These are phyloP conservation scores for Backusella luteola DNA, from an alignment of 192 early-diverging fungal genomes.

Conservation along the genomic window DNA sequence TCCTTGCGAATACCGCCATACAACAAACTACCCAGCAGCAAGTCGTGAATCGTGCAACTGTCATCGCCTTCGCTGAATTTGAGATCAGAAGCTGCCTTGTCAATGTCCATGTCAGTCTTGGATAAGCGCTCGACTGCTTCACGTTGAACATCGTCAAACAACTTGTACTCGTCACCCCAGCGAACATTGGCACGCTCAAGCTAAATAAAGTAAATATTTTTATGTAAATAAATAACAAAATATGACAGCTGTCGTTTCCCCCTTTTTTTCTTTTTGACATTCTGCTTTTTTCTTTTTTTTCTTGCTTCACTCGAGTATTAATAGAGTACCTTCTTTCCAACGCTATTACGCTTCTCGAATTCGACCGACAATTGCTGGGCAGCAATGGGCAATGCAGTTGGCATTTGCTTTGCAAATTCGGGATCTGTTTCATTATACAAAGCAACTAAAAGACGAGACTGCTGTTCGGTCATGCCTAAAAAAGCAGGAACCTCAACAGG, in stretches of 20 bases:
- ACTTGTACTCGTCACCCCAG: slow-evolving; percentile 39
- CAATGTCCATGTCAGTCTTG: slow-evolving; percentile 42
- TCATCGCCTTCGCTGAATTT: slow-evolving; percentile 29
- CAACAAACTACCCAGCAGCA: slow-evolving; percentile 41
- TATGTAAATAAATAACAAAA: not conserved
- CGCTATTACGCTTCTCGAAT: slow-evolving; percentile 47
- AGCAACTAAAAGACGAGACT: slow-evolving; percentile 46
- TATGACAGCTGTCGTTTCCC: not conserved
- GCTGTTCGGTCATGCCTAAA: slow-evolving; percentile 44
- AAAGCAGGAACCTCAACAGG: slow-evolving; percentile 36
- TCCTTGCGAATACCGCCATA: slow-evolving; percentile 45
- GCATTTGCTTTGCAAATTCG: slow-evolving; percentile 43
- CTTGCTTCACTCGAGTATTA: not conserved
- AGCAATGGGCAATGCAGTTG: slow-evolving; percentile 46
- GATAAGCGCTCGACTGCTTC: slow-evolving; percentile 41
- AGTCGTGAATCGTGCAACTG: slow-evolving; percentile 41
- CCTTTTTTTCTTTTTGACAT: not conserved
- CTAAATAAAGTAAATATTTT: slow-evolving; percentile 19
- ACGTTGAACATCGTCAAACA: slow-evolving; percentile 46
- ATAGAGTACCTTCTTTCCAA: slow-evolving; percentile 38
- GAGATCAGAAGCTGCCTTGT: slow-evolving; percentile 40
- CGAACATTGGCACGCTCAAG: slow-evolving; percentile 40
- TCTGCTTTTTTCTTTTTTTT: too few relatives aligned
- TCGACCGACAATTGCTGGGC: slow-evolving; percentile 44
- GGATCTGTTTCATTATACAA: slow-evolving; percentile 51